Percentiles rank a stretch among this genome's conserved stretches.
These are phyloP conservation scores for Betula pendula DNA, from an alignment of 306 rosid genomes.

Conservation along the genomic window DNA sequence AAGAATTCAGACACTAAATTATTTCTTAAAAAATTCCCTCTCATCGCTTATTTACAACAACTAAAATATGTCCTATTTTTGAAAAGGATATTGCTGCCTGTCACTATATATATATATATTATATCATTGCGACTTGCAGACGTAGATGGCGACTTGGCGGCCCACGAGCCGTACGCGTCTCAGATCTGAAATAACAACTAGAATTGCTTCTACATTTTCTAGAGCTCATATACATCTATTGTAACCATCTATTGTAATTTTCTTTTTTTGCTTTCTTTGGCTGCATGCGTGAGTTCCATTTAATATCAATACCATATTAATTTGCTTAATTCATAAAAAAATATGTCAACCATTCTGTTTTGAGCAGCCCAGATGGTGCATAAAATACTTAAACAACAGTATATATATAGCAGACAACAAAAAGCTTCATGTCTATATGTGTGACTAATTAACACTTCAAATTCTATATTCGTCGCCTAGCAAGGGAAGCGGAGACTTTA, in stretches of 20 bases:
- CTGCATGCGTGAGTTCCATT: neutral
- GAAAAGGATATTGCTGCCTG: neutral
- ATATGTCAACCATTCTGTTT: too few relatives aligned
- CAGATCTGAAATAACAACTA: conserved; percentile 21
- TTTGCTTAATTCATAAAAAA: too few relatives aligned
- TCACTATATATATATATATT: conserved; percentile 29
- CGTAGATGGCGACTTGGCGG: conserved; percentile 27
- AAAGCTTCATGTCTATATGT: neutral
- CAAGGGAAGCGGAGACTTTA: neutral
- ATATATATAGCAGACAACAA: neutral
- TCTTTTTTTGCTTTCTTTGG: neutral
- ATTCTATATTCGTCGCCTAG: neutral
- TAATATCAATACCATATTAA: neutral
- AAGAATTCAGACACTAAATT: neutral
- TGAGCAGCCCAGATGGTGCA: too few relatives aligned
- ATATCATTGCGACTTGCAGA: conserved; percentile 26
- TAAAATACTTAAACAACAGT: too few relatives aligned
- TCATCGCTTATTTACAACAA: neutral
- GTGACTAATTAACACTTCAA: neutral
- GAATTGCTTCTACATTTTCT: neutral
- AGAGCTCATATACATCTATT: neutral
- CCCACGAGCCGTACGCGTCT: conserved; percentile 1
- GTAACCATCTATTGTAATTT: too few relatives aligned
- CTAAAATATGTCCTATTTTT: conserved; percentile 3
- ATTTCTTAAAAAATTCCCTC: neutral